Evolutionary conservation across 2,329 filamentous ascomycete genomes (phyloP).

Genomic region (Aschersonia sp.): DNA sequence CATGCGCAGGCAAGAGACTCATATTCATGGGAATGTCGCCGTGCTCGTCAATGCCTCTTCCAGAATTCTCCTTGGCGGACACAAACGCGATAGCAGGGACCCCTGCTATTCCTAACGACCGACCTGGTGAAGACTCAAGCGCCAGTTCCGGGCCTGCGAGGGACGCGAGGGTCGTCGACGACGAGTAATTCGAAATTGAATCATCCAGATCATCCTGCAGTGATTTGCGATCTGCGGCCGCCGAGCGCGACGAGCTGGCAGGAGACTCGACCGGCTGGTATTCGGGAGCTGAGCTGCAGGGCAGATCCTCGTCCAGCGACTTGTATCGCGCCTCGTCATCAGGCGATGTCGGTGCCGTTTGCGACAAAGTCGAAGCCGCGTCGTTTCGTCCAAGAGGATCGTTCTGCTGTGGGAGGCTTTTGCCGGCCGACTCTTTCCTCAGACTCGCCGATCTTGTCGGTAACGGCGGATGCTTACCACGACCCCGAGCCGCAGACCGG

Average conservation of each 20-base stretch:
- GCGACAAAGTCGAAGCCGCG: neutral
- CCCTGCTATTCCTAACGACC: constrained; percentile 1
- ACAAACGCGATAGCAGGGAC: neutral
- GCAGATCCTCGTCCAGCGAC: too few species aligned
- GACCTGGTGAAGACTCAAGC: neutral
- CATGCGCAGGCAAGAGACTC: constrained; percentile 14
- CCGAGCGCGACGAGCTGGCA: neutral
- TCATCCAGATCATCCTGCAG: neutral
- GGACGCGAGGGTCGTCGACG: neutral
- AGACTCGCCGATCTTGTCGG: neutral
- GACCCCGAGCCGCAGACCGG: neutral
- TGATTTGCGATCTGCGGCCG: neutral
- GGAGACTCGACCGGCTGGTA: neutral
- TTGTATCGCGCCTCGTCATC: too few species aligned
- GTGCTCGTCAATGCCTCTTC: neutral
- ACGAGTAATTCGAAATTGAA: neutral
- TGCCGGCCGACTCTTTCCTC: neutral
- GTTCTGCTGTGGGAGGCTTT: neutral
- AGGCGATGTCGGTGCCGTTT: too few species aligned
- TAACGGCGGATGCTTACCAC: neutral
- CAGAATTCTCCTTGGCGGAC: constrained; percentile 2
- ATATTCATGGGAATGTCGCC: constrained; percentile 12
- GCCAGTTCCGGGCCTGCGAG: neutral
- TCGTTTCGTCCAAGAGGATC: neutral
- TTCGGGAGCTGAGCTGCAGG: neutral